phyloP scores from a whole-genome alignment of 805 yeast species.

The Cyberlindnera nakhonratchasimensis region DNA sequence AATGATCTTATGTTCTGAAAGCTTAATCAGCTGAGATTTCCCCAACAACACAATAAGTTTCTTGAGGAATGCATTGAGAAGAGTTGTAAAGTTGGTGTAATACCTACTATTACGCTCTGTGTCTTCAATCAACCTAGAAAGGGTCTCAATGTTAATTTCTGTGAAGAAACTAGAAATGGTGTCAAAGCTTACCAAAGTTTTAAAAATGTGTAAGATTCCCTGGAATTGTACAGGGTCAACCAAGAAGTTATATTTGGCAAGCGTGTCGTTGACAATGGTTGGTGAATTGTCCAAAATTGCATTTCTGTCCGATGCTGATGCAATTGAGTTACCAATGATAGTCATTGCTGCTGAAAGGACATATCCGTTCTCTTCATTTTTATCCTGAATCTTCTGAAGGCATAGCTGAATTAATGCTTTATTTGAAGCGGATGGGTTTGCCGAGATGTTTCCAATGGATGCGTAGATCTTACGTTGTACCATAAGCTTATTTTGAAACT shows the following conservation, averaged over 20 bases:
- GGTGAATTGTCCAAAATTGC: constrained; percentile 15
- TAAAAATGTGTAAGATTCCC: constrained; percentile 25
- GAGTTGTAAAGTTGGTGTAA: constrained; percentile 22
- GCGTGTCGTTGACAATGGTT: constrained; percentile 9
- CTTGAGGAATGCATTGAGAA: constrained; percentile 21
- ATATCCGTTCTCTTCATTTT: constrained; percentile 21
- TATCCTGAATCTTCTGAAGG: neutral
- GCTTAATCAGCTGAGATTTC: constrained; percentile 7
- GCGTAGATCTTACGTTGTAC: constrained; percentile 24
- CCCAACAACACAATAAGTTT: constrained; percentile 20
- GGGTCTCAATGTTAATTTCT: constrained; percentile 2
- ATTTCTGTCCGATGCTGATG: constrained; percentile 16
- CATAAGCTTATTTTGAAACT: constrained; percentile 21
- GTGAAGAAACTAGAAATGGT: constrained; percentile 17
- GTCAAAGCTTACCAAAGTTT: constrained; percentile 15
- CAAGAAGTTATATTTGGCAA: constrained; percentile 20
- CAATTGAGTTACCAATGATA: constrained; percentile 27
- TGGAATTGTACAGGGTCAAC: constrained; percentile 28
- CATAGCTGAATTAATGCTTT: constrained; percentile 3
- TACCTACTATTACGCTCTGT: constrained; percentile 23
- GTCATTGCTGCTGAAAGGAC: constrained; percentile 20
- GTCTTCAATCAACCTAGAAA: constrained; percentile 22
- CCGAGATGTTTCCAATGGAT: constrained; percentile 28
- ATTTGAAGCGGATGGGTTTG: constrained; percentile 23
- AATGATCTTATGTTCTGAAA: constrained; percentile 9